Percentiles rank a stretch among this genome's conserved stretches.
Conservation (phyloP, 2,329 filamentous ascomycete species). For the Berkeleyomyces basicola region DNA sequence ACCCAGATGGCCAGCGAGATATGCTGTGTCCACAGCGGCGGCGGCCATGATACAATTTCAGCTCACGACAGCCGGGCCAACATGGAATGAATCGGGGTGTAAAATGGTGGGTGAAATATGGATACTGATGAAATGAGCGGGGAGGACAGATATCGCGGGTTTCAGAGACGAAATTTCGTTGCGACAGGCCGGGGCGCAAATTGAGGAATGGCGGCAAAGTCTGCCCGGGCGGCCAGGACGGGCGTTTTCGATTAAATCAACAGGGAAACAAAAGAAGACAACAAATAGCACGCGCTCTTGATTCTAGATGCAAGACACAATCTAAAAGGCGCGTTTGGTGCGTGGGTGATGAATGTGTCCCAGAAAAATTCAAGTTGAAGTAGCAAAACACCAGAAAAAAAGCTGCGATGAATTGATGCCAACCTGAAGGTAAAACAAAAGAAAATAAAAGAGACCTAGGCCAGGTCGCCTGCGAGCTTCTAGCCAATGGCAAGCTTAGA, state of each 20-base stretch:
- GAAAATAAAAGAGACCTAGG: background rate
- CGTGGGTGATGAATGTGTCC: background rate
- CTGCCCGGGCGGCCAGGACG: background rate
- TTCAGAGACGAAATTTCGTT: background rate
- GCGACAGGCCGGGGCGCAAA: background rate
- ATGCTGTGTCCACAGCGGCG: conserved; percentile 47
- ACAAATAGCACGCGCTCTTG: background rate
- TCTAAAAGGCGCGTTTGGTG: background rate
- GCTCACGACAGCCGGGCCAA: background rate
- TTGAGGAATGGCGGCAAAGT: background rate
- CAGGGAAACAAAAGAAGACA: background rate
- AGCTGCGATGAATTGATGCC: background rate
- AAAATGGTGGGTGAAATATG: background rate
- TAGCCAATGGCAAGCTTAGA: background rate
- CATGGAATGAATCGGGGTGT: conserved; percentile 1
- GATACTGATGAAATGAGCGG: background rate
- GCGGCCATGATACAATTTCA: conserved; percentile 24
- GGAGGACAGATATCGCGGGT: background rate
- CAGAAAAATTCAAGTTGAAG: background rate
- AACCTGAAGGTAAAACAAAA: background rate
- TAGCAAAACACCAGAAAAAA: background rate
- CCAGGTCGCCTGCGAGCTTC: background rate
- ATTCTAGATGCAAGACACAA: background rate
- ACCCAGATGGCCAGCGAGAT: conserved; percentile 54
- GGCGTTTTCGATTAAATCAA: conserved; percentile 1